A percentile compares a stretch with the other conserved stretches of the same genome.
These are phyloP conservation scores for Mollisia scopiformis DNA, from an alignment of 2,329 filamentous ascomycete species.

Conservation along the genomic window DNA sequence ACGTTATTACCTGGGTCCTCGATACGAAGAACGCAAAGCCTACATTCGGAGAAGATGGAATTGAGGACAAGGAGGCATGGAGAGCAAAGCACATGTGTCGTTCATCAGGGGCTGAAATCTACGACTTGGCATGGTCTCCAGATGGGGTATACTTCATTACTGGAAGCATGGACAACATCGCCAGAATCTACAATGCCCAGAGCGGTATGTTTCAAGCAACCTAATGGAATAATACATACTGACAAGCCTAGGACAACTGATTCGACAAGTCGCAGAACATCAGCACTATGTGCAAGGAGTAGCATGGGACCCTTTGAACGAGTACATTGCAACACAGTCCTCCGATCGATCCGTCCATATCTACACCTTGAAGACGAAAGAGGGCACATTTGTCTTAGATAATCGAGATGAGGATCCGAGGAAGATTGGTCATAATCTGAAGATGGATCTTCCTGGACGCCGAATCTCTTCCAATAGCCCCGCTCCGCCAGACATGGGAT, in stretches of 20 bases:
- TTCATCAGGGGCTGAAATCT: constrained; percentile 93
- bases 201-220: constrained; percentile 67
- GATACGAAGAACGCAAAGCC: constrained; percentile 68
- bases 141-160: constrained; percentile 96
- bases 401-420: constrained; percentile 65
- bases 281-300: constrained; percentile 99
- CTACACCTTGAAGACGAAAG: constrained; percentile 94
- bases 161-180: constrained; percentile 98
- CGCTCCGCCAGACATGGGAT: constrained; percentile 80
- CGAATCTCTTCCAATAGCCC: constrained; percentile 91
- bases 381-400: constrained; percentile 85
- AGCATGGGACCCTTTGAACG: constrained; percentile 96
- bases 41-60: constrained; percentile 77
- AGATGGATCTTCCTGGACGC: constrained; percentile 89
- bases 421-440: constrained; percentile 75
- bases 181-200: constrained; percentile 92
- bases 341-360: constrained; percentile 98
- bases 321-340: constrained; percentile 97
- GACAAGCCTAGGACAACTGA: constrained; percentile 55
- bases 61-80: constrained; percentile 97
- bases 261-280: constrained; percentile 95
- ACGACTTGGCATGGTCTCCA: constrained; percentile 98
- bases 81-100: constrained; percentile 97
- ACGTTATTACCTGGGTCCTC: constrained; percentile 94
- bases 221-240: constrained; percentile 1